Percentiles rank a stretch among this genome's conserved stretches.
phyloP scores from a whole-genome alignment of 257 asterid species.

The Jasminum sambac region DNA sequence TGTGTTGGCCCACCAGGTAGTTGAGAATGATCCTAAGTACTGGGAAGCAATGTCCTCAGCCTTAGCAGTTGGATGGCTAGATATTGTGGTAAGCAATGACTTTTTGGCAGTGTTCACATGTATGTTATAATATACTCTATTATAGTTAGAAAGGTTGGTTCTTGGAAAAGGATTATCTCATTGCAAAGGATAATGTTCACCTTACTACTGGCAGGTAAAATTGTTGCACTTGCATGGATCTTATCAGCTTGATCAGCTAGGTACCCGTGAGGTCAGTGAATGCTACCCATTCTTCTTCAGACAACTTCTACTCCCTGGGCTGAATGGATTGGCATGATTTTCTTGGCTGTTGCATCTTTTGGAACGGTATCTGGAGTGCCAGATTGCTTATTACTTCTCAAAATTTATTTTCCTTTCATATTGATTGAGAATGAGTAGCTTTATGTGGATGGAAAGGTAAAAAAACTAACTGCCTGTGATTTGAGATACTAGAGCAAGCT shows the following conservation, averaged over 20 bases:
- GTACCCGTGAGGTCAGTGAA: constrained; percentile 73
- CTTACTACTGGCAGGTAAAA: constrained; percentile 57
- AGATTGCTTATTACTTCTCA: background rate
- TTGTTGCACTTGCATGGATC: constrained; percentile 92
- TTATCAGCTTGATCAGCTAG: constrained; percentile 76
- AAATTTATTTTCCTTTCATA: background rate
- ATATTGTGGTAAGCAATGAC: constrained; percentile 62
- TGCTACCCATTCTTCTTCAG: background rate
- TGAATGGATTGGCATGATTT: background rate
- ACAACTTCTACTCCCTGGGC: background rate
- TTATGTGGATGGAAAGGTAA: background rate
- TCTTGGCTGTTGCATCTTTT: background rate
- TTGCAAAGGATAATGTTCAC: background rate
- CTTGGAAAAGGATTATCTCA: constrained; percentile 11
- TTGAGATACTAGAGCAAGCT: background rate
- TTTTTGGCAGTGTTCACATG: constrained; percentile 2
- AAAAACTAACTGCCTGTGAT: background rate
- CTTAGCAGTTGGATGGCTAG: constrained; percentile 94
- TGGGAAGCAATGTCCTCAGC: constrained; percentile 93
- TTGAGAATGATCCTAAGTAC: constrained; percentile 83
- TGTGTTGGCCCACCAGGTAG: constrained; percentile 46
- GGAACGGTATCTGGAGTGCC: background rate
- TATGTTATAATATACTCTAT: background rate
- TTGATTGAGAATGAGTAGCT: background rate
- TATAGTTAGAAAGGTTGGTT: constrained; percentile 14